Base-by-base conservation (phyloP, 163 green algal genomes). In the Chloroidium sp. region DNA sequence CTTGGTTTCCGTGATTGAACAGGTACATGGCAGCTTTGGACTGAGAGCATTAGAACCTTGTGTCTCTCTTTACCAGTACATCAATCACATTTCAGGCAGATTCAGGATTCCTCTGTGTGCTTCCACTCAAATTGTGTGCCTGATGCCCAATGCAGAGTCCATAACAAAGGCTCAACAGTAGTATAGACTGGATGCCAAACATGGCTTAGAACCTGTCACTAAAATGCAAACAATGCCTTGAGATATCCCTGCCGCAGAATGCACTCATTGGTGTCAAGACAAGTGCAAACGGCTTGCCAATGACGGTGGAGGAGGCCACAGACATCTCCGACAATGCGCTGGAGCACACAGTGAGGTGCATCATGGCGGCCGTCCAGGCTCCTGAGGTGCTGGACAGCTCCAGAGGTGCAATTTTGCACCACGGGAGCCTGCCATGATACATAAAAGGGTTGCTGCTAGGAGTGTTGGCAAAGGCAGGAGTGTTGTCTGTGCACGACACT, bases 241-340 rank as follows among this genome's bases (percentile, higher is more conserved):
- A 1, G 72, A 36, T 59, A 4, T 8, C 72, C 57, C 72, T 77
- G 36, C 14, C 85, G 74, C 89, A 94, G 85, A 87, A 88, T 76
- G 88, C 92, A 77, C 83, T 94, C 62, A 84, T 79, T 3, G 76
- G 79, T 62, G 83, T 79, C 13, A 6, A 8, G 4, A 78, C 69
- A 57, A 69, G 62, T 2, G 83, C 78, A 4, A 87, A 85, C 3
- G 88, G 82, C 36, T 79, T 85, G 60, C 86, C 91, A 76, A 88
- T 96, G 80, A 96, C 92, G 1, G 90, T 95, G 78, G 81, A 82
- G 1, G 85, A 96, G 76, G 92, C 92, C 2, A 90, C 88, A 6
- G 81, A 85, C 57, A 95, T 96, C 67, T 89, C 92, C 0, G 92
- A 96, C 88, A 94, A 89, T 69, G 94, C 92, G 12, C 87, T 96